These are phyloP conservation scores for Centella asiatica DNA, from an alignment of 129 eudicot genomes.

Conservation along the genomic window DNA sequence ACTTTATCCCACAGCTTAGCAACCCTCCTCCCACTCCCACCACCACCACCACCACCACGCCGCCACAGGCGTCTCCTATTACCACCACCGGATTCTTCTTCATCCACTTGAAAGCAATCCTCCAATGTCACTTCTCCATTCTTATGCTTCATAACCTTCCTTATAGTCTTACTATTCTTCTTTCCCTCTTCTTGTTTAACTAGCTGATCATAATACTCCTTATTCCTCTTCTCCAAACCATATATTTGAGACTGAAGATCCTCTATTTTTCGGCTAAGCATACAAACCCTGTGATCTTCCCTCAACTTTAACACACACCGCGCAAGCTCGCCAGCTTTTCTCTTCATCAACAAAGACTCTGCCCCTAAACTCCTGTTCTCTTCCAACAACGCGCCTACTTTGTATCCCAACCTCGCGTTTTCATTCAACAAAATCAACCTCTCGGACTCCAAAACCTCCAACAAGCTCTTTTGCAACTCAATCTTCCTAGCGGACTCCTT, in stretches of 20 bases:
- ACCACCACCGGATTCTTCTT: slow-evolving; percentile 26
- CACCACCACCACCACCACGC: slow-evolving; percentile 15
- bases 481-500: slow-evolving; percentile 50
- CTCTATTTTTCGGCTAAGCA: slow-evolving; percentile 59
- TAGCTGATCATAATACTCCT: slow-evolving; percentile 59
- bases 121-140: slow-evolving; percentile 28
- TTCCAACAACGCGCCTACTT: slow-evolving; percentile 26
- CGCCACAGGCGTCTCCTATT: slow-evolving; percentile 25
- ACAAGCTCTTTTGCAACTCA: slow-evolving; percentile 60
- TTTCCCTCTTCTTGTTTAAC: slow-evolving; percentile 36
- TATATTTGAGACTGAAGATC: slow-evolving; percentile 67
- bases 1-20: slow-evolving; percentile 58
- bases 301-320: slow-evolving; percentile 53
- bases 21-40: slow-evolving; percentile 35
- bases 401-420: slow-evolving; percentile 35
- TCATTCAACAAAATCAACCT: slow-evolving; percentile 63
- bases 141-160: slow-evolving; percentile 13
- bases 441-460: slow-evolving; percentile 80
- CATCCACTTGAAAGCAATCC: slow-evolving; percentile 36
- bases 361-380: slow-evolving; percentile 54
- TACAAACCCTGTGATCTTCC: slow-evolving; percentile 65
- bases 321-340: slow-evolving; percentile 82
- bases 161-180: neutral
- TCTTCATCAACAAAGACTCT: slow-evolving; percentile 64
- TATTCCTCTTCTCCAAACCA: slow-evolving; percentile 60